These are phyloP conservation scores for Pyrenophora teres DNA, from an alignment of 2,329 filamentous ascomycete species.

Conservation along the genomic window DNA sequence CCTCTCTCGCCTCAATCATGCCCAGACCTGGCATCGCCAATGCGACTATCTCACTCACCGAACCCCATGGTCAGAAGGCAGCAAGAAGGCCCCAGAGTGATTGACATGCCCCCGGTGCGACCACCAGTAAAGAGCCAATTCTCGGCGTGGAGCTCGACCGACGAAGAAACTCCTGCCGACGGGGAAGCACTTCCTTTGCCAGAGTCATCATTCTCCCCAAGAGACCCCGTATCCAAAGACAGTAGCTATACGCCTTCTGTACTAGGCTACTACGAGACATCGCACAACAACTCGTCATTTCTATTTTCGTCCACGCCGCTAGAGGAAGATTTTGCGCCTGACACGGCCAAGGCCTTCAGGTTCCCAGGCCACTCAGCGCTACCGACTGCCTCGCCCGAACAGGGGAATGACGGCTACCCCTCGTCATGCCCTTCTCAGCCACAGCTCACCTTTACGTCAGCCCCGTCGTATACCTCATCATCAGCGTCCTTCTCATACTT, in stretches of 20 bases:
- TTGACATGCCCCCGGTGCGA: slow-evolving; percentile 39
- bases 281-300: slow-evolving; percentile 31
- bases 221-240: slow-evolving; percentile 13
- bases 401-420: slow-evolving; percentile 27
- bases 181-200: slow-evolving; percentile 31
- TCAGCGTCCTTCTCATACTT: slow-evolving; percentile 38
- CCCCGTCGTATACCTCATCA: slow-evolving; percentile 37
- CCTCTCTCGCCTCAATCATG: slow-evolving; percentile 38
- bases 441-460: slow-evolving; percentile 38
- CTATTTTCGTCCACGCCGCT: slow-evolving; percentile 40
- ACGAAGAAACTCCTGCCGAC: slow-evolving; percentile 32
- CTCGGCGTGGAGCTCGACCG: slow-evolving; percentile 46
- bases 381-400: slow-evolving; percentile 15
- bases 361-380: slow-evolving; percentile 27
- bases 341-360: slow-evolving; percentile 25
- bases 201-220: slow-evolving; percentile 10
- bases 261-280: slow-evolving; percentile 37
- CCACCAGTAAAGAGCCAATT: slow-evolving; percentile 43
- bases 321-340: slow-evolving; percentile 26
- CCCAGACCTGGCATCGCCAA: slow-evolving; percentile 35
- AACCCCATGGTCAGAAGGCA: slow-evolving; percentile 20
- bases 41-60: slow-evolving; percentile 28
- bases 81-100: slow-evolving; percentile 27
- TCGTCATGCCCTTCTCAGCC: slow-evolving; percentile 35
- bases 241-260: slow-evolving; percentile 38